Percentiles rank a stretch among this genome's conserved stretches.
Conservation (phyloP, 108 stramenopile species). For the Bacterosira constricta region DNA sequence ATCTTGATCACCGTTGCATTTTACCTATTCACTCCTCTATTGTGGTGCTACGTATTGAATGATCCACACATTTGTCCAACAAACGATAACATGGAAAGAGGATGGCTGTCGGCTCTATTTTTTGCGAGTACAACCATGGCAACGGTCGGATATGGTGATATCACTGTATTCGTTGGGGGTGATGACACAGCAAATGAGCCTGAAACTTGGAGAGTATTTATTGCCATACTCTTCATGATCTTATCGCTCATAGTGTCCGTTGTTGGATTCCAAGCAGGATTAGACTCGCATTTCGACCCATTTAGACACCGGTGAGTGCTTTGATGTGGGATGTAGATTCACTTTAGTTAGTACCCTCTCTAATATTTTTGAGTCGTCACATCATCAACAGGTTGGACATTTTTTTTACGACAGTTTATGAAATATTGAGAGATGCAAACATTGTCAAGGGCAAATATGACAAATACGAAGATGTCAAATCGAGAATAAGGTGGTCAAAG, state of each 20-base stretch:
- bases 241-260: conserved; percentile 44
- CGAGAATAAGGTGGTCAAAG: conserved; percentile 32
- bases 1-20: no score
- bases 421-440: conserved; percentile 17
- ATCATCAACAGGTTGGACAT: no score
- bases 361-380: no score
- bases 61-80: no score
- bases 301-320: conserved; percentile 1
- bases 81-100: no score
- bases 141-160: conserved; percentile 66
- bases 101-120: conserved; percentile 45
- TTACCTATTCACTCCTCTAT: no score
- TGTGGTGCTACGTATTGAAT: no score
- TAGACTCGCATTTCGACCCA: conserved; percentile 24
- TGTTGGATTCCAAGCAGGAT: conserved; percentile 40
- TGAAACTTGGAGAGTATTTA: conserved; percentile 46
- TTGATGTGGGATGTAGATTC: no score
- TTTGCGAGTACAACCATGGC: conserved; percentile 50
- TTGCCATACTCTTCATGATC: conserved; percentile 59
- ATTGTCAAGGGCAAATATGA: conserved; percentile 3
- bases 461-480: conserved; percentile 30
- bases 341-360: no score
- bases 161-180: conserved; percentile 21
- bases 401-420: neutral
- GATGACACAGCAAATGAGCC: conserved; percentile 4